A percentile compares a stretch with the other conserved stretches of the same genome.
phyloP scores from a whole-genome alignment of 2,329 filamentous ascomycete species.

The Lecanoromycetidae sp. region DNA sequence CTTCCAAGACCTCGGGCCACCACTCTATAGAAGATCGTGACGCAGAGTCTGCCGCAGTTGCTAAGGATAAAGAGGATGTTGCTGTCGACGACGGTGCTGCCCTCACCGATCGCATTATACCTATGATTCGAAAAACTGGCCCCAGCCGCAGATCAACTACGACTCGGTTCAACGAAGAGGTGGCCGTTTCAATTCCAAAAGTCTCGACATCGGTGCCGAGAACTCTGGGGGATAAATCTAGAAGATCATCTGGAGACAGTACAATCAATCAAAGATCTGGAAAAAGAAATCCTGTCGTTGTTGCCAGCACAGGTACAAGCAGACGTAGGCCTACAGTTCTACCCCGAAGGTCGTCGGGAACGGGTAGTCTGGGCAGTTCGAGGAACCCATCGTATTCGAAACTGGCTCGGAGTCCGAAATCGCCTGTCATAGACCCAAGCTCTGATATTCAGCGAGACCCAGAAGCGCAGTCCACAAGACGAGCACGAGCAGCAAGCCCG shows the following conservation, averaged over 20 bases:
- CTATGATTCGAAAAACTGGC: neutral
- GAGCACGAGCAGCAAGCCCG: slow-evolving; percentile 6
- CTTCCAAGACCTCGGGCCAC: neutral
- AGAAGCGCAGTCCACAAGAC: neutral
- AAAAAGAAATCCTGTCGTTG: slow-evolving; percentile 24
- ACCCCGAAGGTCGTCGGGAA: slow-evolving; percentile 29
- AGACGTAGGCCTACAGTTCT: slow-evolving; percentile 25
- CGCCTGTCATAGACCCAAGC: neutral
- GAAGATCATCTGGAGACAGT: slow-evolving; percentile 7
- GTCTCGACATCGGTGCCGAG: slow-evolving; percentile 17
- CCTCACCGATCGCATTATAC: neutral
- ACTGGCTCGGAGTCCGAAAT: slow-evolving; percentile 3
- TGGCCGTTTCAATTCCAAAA: slow-evolving; percentile 16
- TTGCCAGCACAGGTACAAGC: slow-evolving; percentile 22
- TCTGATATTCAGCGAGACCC: neutral
- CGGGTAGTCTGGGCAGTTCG: slow-evolving; percentile 9
- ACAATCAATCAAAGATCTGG: slow-evolving; percentile 13
- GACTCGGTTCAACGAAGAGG: slow-evolving; percentile 13
- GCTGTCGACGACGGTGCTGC: neutral
- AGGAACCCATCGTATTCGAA: slow-evolving; percentile 2
- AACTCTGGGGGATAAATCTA: slow-evolving; percentile 15
- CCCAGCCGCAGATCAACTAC: slow-evolving; percentile 7
- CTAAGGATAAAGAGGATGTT: neutral
- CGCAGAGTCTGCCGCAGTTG: neutral
- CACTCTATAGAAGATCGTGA: neutral